Evolutionary conservation across 2,329 filamentous ascomycete genomes (phyloP).

Genomic region (Endocalyx cinctus): DNA sequence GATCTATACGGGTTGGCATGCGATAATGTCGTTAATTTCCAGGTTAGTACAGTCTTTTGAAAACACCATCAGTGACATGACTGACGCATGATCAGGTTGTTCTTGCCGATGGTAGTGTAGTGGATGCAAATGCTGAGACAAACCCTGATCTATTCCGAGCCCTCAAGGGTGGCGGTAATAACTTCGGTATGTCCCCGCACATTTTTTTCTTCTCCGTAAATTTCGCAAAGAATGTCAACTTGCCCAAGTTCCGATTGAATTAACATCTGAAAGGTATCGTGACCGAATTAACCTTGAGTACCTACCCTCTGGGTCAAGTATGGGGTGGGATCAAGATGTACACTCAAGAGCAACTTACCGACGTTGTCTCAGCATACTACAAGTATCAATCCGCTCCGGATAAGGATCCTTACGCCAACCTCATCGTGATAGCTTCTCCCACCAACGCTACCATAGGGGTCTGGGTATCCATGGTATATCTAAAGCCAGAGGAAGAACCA

Average conservation of each 20-base stretch:
- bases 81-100: constrained; percentile 6
- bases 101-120: constrained; percentile 8
- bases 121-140: constrained; percentile 5
- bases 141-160: constrained; percentile 9
- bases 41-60: constrained; percentile 4
- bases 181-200: constrained; percentile 8
- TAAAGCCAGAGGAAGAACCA: constrained; percentile 8
- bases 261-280: constrained; percentile 9
- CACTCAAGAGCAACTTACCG: constrained; percentile 1
- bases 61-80: neutral
- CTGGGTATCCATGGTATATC: constrained; percentile 5
- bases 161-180: constrained; percentile 10
- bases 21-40: constrained; percentile 11
- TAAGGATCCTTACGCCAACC: constrained; percentile 10
- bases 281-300: constrained; percentile 5
- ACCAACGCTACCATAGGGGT: constrained; percentile 7
- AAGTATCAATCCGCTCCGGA: constrained; percentile 5
- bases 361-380: constrained; percentile 1
- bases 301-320: constrained; percentile 6
- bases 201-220: too few relatives aligned
- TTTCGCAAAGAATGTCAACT: too few relatives aligned
- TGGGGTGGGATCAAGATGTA: constrained; percentile 11
- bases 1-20: constrained; percentile 11
- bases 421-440: constrained; percentile 2
- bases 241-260: neutral